These are phyloP conservation scores for Cytospora leucostoma DNA, from an alignment of 2,329 filamentous ascomycete genomes.

Conservation along the genomic window DNA sequence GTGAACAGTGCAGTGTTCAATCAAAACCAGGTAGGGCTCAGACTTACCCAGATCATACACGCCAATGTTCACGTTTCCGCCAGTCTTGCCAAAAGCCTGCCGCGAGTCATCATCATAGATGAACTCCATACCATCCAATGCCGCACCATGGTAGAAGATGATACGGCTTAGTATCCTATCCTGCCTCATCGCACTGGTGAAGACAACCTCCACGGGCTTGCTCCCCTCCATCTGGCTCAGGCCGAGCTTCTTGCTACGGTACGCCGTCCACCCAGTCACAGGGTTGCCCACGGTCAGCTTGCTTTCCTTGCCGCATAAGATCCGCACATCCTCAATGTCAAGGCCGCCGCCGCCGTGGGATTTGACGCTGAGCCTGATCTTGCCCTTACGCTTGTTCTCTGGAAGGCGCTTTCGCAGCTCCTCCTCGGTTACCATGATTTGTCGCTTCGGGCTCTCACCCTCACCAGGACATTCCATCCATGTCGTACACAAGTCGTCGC, in stretches of 20 bases:
- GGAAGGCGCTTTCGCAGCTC: constrained; percentile 73
- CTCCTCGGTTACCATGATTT: constrained; percentile 72
- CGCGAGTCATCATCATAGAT: constrained; percentile 83
- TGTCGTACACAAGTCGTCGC: constrained; percentile 75
- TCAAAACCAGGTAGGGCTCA: not conserved
- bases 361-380: constrained; percentile 71
- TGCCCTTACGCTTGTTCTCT: constrained; percentile 69
- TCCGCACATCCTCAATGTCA: constrained; percentile 74
- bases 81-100: constrained; percentile 83
- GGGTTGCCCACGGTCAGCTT: constrained; percentile 70
- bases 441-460: constrained; percentile 53
- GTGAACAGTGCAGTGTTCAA: too few species aligned
- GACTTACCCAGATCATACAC: constrained; percentile 75
- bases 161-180: constrained; percentile 75
- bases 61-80: constrained; percentile 68
- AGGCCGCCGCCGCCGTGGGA: constrained; percentile 74
- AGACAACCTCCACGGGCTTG: constrained; percentile 70
- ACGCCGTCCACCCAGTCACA: constrained; percentile 67
- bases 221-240: constrained; percentile 70
- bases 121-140: constrained; percentile 87
- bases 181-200: constrained; percentile 67
- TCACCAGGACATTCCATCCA: constrained; percentile 76
- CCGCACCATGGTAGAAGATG: constrained; percentile 73
- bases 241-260: constrained; percentile 74
- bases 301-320: constrained; percentile 70